phyloP scores from a whole-genome alignment of 495 filamentous ascomycete genomes.

The Trichoderma reesei region DNA sequence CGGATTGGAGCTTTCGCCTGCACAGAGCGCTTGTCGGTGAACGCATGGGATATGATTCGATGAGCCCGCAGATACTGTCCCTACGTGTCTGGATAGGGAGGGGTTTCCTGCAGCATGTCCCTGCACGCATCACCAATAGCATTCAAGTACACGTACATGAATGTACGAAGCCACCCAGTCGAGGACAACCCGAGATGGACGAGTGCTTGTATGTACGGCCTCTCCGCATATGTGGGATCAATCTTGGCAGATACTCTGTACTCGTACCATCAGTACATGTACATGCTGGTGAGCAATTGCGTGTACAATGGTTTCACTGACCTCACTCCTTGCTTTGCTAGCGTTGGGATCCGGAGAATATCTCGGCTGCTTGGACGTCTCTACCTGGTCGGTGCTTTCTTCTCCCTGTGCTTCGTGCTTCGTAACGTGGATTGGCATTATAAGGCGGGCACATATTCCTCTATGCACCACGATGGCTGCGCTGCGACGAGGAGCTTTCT shows the following conservation, averaged over 20 bases:
- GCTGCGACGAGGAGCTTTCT: no score
- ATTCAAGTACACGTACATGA: no score
- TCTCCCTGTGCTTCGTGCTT: neutral
- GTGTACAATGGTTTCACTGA: neutral
- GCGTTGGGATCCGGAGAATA: neutral
- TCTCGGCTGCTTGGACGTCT: neutral
- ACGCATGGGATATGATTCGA: neutral
- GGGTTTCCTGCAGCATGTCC: neutral
- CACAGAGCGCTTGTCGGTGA: neutral
- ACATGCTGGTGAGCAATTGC: neutral
- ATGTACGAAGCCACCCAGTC: neutral
- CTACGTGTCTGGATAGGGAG: neutral
- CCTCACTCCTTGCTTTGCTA: constrained; percentile 4
- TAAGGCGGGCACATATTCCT: no score
- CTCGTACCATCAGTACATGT: neutral
- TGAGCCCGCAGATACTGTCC: neutral
- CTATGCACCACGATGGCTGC: no score
- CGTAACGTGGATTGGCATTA: no score
- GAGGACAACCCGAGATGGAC: neutral
- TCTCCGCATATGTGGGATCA: neutral
- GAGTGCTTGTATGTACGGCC: neutral
- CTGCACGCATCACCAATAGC: neutral
- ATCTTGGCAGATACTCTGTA: neutral
- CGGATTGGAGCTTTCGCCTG: no score
- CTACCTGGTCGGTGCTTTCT: neutral